Percentiles rank a stretch among this genome's conserved stretches.
These are phyloP conservation scores for Protomyces inundatus DNA, from an alignment of 1,139 yeast species.

Conservation along the genomic window DNA sequence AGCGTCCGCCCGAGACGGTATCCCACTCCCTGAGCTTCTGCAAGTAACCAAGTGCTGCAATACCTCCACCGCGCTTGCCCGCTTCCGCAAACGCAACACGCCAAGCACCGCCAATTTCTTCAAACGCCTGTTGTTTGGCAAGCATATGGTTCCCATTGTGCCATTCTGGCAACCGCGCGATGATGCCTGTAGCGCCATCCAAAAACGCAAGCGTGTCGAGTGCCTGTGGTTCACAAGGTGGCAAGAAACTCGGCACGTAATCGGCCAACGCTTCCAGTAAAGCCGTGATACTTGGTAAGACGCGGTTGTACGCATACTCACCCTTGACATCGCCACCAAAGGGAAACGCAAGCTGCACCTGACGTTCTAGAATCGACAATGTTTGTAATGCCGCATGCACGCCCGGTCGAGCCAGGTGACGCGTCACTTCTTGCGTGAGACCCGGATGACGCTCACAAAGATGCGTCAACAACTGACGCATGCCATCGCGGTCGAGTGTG, in stretches of 20 bases:
- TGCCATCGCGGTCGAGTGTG: conserved; percentile 54
- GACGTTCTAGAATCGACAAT: conserved; percentile 47
- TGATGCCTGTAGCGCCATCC: conserved; percentile 58
- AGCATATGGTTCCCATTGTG: conserved; percentile 66
- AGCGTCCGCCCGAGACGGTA: conserved; percentile 46
- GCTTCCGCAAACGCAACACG: conserved; percentile 54
- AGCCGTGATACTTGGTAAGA: conserved; percentile 67
- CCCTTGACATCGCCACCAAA: conserved; percentile 66
- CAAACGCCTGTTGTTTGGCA: conserved; percentile 66
- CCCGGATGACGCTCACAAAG: conserved; percentile 61
- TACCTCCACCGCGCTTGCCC: conserved; percentile 39
- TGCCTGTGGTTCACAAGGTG: conserved; percentile 63
- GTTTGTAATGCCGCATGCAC: conserved; percentile 50
- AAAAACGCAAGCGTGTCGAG: conserved; percentile 60
- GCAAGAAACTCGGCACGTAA: conserved; percentile 69
- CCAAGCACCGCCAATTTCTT: conserved; percentile 77
- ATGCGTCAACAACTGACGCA: conserved; percentile 51
- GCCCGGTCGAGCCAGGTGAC: conserved; percentile 56
- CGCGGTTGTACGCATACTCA: conserved; percentile 84
- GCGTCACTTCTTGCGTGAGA: conserved; percentile 49
- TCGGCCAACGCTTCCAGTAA: conserved; percentile 74
- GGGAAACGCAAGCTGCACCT: conserved; percentile 54
- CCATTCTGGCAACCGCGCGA: conserved; percentile 70
- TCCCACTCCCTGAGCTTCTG: conserved; percentile 57
- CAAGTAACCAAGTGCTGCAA: conserved; percentile 52